Evolutionary conservation across 108 stramenopile species (phyloP).

Genomic region (Mediolabrus comicus): DNA sequence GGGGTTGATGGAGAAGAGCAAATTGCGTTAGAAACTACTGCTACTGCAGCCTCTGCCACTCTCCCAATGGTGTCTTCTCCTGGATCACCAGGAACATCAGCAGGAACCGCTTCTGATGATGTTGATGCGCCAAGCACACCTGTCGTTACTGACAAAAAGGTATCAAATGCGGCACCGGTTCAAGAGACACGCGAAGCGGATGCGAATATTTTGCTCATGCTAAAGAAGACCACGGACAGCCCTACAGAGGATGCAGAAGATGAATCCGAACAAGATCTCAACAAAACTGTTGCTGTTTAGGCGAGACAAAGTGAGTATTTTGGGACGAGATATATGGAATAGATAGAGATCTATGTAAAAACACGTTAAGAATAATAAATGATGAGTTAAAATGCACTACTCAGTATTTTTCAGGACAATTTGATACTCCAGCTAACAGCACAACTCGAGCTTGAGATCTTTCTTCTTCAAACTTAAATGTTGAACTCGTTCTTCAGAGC

Average conservation of each 20-base stretch:
- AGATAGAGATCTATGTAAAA: too few relatives aligned
- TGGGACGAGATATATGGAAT: too few relatives aligned
- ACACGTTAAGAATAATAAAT: too few relatives aligned
- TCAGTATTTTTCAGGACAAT: too few relatives aligned
- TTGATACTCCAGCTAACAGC: too few relatives aligned
- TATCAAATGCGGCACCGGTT: neutral
- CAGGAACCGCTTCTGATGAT: too few relatives aligned
- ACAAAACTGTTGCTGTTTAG: neutral
- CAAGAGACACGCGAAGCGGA: constrained; percentile 16
- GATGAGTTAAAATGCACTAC: too few relatives aligned
- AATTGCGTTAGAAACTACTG: neutral
- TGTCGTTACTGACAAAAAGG: neutral
- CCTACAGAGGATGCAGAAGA: constrained; percentile 19
- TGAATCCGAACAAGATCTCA: neutral
- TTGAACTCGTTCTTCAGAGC: constrained; percentile 81
- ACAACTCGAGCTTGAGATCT: too few relatives aligned
- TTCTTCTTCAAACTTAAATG: too few relatives aligned
- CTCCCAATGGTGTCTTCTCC: constrained; percentile 22
- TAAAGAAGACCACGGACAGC: constrained; percentile 30
- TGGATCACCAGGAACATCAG: neutral
- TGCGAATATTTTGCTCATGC: constrained; percentile 47
- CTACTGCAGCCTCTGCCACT: neutral
- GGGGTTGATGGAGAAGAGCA: neutral
- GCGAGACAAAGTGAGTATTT: neutral
- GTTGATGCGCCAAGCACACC: constrained; percentile 4